A percentile compares a stretch with the other conserved stretches of the same genome.
Evolutionary conservation across 129 eudicot species (phyloP).

Genomic region (Logfia minima): DNA sequence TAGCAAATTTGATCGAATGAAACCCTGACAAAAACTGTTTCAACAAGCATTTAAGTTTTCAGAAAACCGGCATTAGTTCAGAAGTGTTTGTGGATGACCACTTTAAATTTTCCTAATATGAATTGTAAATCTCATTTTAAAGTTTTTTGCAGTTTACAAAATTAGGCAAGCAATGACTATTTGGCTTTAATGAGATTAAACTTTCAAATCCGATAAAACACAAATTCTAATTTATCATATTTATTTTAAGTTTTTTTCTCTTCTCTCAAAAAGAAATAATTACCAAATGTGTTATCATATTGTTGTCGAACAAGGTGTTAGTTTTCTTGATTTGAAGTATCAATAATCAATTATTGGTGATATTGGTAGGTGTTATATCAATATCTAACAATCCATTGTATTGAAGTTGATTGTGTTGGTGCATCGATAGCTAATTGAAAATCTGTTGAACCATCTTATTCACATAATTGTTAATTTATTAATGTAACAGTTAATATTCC

Average conservation of each 20-base stretch:
- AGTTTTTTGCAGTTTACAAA: not conserved
- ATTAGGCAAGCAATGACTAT: not conserved
- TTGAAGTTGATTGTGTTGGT: slow-evolving; percentile 23
- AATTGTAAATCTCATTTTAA: not conserved
- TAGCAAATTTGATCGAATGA: not conserved
- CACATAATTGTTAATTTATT: slow-evolving; percentile 15
- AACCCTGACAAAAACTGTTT: not conserved
- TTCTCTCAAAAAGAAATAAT: not conserved
- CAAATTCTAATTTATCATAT: not conserved
- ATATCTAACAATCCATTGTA: slow-evolving; percentile 25
- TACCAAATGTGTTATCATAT: not conserved
- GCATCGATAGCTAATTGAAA: slow-evolving; percentile 21
- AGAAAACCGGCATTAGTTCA: not conserved
- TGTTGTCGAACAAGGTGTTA: not conserved
- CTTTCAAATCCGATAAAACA: not conserved
- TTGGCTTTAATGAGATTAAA: not conserved
- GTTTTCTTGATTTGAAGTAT: slow-evolving; percentile 10
- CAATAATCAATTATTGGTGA: slow-evolving; percentile 18
- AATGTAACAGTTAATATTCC: slow-evolving; percentile 14
- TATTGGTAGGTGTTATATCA: slow-evolving; percentile 34
- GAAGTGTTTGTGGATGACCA: not conserved
- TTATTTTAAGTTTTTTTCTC: not conserved
- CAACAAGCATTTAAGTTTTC: not conserved
- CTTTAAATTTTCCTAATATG: not conserved
- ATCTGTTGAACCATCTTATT: slow-evolving; percentile 23